Percentiles rank a stretch among this genome's conserved stretches.
Conservation (phyloP, 2,329 filamentous ascomycete species). For the Hypoxylon rubiginosum region DNA sequence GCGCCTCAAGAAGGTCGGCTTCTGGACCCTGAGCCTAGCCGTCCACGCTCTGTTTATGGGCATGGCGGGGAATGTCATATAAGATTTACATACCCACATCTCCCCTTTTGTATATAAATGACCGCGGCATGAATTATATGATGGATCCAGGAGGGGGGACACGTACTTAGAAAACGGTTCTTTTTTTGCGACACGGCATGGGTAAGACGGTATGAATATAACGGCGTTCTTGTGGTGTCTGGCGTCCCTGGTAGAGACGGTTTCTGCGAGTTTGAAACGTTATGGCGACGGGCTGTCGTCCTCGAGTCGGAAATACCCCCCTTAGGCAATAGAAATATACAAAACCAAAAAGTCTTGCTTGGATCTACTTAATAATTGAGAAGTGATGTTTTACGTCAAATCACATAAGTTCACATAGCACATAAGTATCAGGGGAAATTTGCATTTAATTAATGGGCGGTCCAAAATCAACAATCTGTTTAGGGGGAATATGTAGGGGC, state of each 20-base stretch:
- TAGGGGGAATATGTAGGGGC: not conserved
- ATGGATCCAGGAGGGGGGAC: not conserved
- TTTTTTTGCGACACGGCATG: not conserved
- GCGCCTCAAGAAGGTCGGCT: conserved; percentile 92
- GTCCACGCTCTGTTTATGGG: conserved; percentile 96
- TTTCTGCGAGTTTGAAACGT: not conserved
- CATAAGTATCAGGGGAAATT: not conserved
- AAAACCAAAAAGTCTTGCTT: conserved; percentile 7
- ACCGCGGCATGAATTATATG: conserved; percentile 10
- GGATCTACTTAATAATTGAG: not conserved
- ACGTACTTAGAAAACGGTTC: conserved; percentile 13
- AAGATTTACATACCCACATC: conserved; percentile 2
- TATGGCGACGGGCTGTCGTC: not conserved
- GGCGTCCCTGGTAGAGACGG: conserved; percentile 5
- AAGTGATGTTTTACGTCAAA: not conserved
- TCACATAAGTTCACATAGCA: not conserved
- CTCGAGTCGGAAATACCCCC: conserved; percentile 44
- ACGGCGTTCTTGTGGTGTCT: conserved; percentile 28
- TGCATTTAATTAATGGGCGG: not conserved
- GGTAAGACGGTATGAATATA: conserved; percentile 19
- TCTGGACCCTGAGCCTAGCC: conserved; percentile 94
- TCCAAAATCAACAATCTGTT: not conserved
- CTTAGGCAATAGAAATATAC: conserved; percentile 28
- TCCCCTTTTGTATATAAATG: conserved; percentile 25
- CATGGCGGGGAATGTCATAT: conserved; percentile 84